Evolutionary conservation across 768 basidiomycete genomes (phyloP), one percentile per base, ranked within the genome.

Genomic region (Leccinum sublutescens): DNA sequence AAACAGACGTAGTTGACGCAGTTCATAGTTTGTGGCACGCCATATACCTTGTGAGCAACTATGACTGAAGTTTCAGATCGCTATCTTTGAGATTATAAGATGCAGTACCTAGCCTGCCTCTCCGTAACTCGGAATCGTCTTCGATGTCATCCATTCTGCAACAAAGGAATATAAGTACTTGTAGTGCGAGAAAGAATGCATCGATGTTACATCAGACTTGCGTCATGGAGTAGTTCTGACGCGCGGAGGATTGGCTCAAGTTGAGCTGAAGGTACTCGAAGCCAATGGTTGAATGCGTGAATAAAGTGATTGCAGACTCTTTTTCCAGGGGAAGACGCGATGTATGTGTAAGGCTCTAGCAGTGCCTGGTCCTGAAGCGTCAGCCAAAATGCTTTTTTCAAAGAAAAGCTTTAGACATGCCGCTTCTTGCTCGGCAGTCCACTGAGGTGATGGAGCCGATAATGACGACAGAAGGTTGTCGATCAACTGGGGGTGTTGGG

Each of bases 41-140:
- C 96, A 66, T 94, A 99, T 64, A 99, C 94, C 79, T 91, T 93
- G 76, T 99, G 95, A 0, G 95, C 86, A n/a, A 94, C 95, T 88
- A n/a, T 17, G 47, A 52, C 15, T 29, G 21, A n/a, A 0, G 23
- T 11, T 38, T 55, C 50, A 60, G 15, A 25, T 33, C 47, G 17
- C 50, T 5, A 4, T 21, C 15, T 12, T 33, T 19, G 31, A 54
- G 11, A 45, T 45, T n/a, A 49, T 36, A 33, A 40, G n/a, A 58
- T 4, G 40, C 15, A n/a, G 33, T 63, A 89, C 90, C 91, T 66
- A 95, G 95, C 33, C 83, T 80, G 4, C 96, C 96, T 63, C 96
- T 77, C 31, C 94, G 80, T 36, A 97, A 76, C 62, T 93, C 89
- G 0, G 91, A 91, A 63, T 91, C 87, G 57, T 97, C 95, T 73